Evolutionary conservation across 2,329 filamentous ascomycete species (phyloP).

Genomic region (Fusarium sublunatum): DNA sequence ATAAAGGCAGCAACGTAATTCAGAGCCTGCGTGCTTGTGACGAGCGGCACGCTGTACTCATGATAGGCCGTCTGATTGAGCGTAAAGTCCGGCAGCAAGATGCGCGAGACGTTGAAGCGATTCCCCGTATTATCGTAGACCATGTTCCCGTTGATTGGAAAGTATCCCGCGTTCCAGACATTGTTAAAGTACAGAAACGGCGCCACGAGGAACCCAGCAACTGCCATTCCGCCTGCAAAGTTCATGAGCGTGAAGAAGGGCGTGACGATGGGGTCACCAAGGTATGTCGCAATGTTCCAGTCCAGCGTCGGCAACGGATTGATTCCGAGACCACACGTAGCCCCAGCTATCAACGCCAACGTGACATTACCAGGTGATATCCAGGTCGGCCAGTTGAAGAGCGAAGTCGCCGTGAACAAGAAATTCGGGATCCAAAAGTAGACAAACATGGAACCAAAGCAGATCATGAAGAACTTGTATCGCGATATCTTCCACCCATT

Average conservation of each 20-base stretch:
- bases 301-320: slow-evolving; percentile 55
- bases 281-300: slow-evolving; percentile 52
- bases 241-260: slow-evolving; percentile 49
- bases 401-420: slow-evolving; percentile 58
- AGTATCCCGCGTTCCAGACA: slow-evolving; percentile 61
- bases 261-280: slow-evolving; percentile 48
- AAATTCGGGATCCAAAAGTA: slow-evolving; percentile 65
- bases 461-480: slow-evolving; percentile 57
- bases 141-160: slow-evolving; percentile 65
- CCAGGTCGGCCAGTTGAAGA: slow-evolving; percentile 65
- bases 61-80: slow-evolving; percentile 64
- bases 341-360: slow-evolving; percentile 51
- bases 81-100: slow-evolving; percentile 60
- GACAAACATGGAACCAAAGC: slow-evolving; percentile 59
- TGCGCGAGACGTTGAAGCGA: slow-evolving; percentile 62
- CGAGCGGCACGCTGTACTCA: slow-evolving; percentile 65
- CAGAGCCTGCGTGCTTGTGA: slow-evolving; percentile 55
- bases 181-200: slow-evolving; percentile 61
- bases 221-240: slow-evolving; percentile 52
- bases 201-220: slow-evolving; percentile 64
- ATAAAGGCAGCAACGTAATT: slow-evolving; percentile 49
- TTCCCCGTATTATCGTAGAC: slow-evolving; percentile 68
- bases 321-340: slow-evolving; percentile 53
- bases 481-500: slow-evolving; percentile 42
- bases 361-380: slow-evolving; percentile 56